A percentile compares a stretch with the other conserved stretches of the same genome.
Conservation (phyloP, 805 yeast genomes). For the Priceomyces melissophilus region DNA sequence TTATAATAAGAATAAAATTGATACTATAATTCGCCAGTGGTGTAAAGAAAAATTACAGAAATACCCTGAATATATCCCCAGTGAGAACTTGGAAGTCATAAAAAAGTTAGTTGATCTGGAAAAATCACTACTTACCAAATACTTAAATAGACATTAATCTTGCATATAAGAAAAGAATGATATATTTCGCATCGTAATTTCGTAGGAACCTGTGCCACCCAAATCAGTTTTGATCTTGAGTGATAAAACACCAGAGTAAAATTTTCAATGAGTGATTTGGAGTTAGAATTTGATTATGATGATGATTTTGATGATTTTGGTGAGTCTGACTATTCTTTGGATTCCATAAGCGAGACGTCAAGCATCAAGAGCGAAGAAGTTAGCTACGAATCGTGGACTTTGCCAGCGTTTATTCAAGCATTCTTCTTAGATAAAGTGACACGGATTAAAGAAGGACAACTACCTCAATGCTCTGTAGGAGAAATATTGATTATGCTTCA, state of each 20-base stretch:
- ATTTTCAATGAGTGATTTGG: conserved; percentile 5
- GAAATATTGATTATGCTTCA: conserved; percentile 36
- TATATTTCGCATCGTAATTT: too few relatives aligned
- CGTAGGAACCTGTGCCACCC: too few relatives aligned
- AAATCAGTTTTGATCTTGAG: too few relatives aligned
- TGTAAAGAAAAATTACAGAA: conserved; percentile 20
- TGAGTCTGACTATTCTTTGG: conserved; percentile 14
- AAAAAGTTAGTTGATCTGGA: conserved; percentile 22
- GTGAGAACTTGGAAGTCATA: conserved; percentile 13
- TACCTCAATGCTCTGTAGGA: conserved; percentile 26
- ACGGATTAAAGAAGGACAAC: conserved; percentile 17
- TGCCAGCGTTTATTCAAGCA: conserved; percentile 21
- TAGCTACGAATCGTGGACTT: conserved; percentile 25
- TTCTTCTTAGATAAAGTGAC: conserved; percentile 21
- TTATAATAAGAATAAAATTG: conserved; percentile 7
- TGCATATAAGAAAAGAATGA: too few relatives aligned
- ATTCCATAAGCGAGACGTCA: conserved; percentile 5
- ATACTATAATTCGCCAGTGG: conserved; percentile 20
- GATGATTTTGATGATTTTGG: conserved; percentile 8
- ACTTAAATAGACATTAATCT: too few relatives aligned
- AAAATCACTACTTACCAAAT: conserved; percentile 6
- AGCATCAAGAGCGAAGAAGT: neutral
- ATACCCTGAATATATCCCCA: conserved; percentile 11
- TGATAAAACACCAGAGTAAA: too few relatives aligned
- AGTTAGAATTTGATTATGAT: conserved; percentile 11